phyloP scores from a whole-genome alignment of 2,329 filamentous ascomycete species.

The Xylaria sp. region DNA sequence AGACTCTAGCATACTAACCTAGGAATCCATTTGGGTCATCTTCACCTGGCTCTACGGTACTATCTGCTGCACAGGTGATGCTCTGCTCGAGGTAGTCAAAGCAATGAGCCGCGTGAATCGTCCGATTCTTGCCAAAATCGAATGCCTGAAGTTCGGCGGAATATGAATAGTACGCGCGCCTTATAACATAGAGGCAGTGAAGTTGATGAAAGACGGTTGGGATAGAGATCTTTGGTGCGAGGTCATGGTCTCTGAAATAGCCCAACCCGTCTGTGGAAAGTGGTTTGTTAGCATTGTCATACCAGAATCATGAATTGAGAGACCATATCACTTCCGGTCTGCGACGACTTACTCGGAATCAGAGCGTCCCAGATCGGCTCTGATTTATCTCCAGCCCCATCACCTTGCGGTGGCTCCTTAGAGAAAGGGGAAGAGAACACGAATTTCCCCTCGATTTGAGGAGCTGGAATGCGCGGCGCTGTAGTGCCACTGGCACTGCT shows the following conservation, averaged over 20 bases:
- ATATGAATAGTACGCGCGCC: conserved; percentile 33
- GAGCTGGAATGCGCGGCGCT: conserved; percentile 26
- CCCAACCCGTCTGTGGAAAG: conserved; percentile 29
- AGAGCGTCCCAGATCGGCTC: conserved; percentile 37
- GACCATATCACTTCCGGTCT: background rate
- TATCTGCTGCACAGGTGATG: conserved; percentile 30
- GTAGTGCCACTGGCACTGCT: background rate
- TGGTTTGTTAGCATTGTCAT: background rate
- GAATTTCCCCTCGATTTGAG: conserved; percentile 20
- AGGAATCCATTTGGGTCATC: conserved; percentile 28
- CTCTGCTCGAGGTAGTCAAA: conserved; percentile 37
- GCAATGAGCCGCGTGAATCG: conserved; percentile 31
- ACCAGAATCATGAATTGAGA: background rate
- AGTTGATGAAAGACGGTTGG: conserved; percentile 35
- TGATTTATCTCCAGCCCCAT: conserved; percentile 23
- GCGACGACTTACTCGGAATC: conserved; percentile 29
- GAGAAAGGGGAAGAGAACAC: conserved; percentile 30
- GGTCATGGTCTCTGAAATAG: conserved; percentile 31
- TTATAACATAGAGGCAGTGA: conserved; percentile 35
- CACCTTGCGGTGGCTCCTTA: conserved; percentile 25
- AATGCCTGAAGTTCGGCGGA: conserved; percentile 28
- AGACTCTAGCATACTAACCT: background rate
- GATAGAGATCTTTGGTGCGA: conserved; percentile 32
- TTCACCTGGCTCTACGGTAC: conserved; percentile 31
- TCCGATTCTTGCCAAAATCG: conserved; percentile 35